phyloP scores from a whole-genome alignment of 352 stramenopile genomes.

The Phytophthora megakarya region DNA sequence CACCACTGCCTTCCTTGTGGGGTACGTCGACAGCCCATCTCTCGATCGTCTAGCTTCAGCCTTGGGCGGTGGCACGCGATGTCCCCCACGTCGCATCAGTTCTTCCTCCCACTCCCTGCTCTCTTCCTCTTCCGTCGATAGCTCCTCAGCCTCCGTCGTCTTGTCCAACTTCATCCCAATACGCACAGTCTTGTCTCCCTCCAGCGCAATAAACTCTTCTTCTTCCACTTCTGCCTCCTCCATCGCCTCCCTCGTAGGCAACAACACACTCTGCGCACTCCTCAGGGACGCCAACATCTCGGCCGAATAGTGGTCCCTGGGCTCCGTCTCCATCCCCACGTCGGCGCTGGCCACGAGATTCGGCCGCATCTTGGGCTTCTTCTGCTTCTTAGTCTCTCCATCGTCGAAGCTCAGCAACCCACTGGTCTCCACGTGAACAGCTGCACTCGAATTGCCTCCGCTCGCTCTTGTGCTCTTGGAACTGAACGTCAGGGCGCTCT shows the following conservation, averaged over 20 bases:
- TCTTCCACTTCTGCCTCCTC: slow-evolving; percentile 33
- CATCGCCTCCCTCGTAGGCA: slow-evolving; percentile 29
- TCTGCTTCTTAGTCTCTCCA: slow-evolving; percentile 29
- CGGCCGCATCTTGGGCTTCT: slow-evolving; percentile 64
- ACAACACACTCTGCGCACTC: slow-evolving; percentile 72
- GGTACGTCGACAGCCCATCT: slow-evolving; percentile 41
- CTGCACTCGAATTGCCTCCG: not conserved
- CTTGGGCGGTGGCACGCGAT: slow-evolving; percentile 25
- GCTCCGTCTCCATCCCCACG: slow-evolving; percentile 25
- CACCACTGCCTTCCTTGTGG: slow-evolving; percentile 52
- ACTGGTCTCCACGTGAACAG: slow-evolving; percentile 4
- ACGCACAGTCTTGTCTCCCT: slow-evolving; percentile 45
- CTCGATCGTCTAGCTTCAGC: slow-evolving; percentile 15
- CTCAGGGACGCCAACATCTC: slow-evolving; percentile 63
- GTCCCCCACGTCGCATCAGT: slow-evolving; percentile 73
- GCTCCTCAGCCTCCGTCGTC: slow-evolving; percentile 44
- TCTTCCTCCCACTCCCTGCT: slow-evolving; percentile 75
- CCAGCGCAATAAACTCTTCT: slow-evolving; percentile 75
- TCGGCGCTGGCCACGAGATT: slow-evolving; percentile 51
- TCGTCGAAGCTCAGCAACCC: slow-evolving; percentile 65
- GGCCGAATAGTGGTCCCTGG: slow-evolving; percentile 46
- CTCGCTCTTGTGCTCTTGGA: slow-evolving; percentile 31
- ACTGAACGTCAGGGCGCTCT: slow-evolving; percentile 45
- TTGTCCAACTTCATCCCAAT: slow-evolving; percentile 55
- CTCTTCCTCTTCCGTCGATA: slow-evolving; percentile 41